Evolutionary conservation across 1,284 basidiomycete genomes (phyloP), one percentile per base, ranked within the genome.

Genomic region (Abortiporus biennis): DNA sequence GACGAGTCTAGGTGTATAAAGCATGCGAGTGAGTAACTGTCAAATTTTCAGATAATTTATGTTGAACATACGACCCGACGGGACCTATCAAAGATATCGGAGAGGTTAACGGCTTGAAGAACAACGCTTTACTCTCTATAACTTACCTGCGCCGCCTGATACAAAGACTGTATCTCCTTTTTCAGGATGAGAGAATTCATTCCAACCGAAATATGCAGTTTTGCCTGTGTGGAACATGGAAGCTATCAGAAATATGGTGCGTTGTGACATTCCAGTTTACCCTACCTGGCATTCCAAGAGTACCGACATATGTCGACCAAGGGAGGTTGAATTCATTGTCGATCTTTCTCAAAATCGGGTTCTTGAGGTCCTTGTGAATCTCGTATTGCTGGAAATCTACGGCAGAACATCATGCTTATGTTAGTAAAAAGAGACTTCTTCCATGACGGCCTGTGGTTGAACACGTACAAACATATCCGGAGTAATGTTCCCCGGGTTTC

Each of bases 401-500:
- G n/a, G n/a, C n/a, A n/a, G 38, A n/a, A 20, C 8, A n/a, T 9
- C 30, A 16, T 8, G 27, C 11, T 37, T n/a, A 16, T 20, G 6
- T 42, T 9, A 21, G n/a, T 11, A 30, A 15, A 22, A 1, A 16
- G 16, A 19, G 6, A 12, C 33, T 29, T 29, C n/a, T 29, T 8
- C 27, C n/a, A n/a, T n/a, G n/a, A n/a, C 27, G 27, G 27, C 8
- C 9, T 29, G 27, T 9, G n/a, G n/a, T n/a, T 29, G 27, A 29
- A 29, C 6, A 43, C 40, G 38, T 45, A 65, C 62, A 50, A 12
- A 55, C 47, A 3, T 47, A 33, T 1, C 69, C 69, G 38, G 62
- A 68, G 9, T 76, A 41, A 47, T 74, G 66, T 45, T 72, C 68
- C 2, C 74, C 74, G 4, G 48, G 40, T 47, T 68, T 65, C 16